These are phyloP conservation scores for Colletotrichum coccodes DNA, from an alignment of 2,329 filamentous ascomycete genomes.

Conservation along the genomic window DNA sequence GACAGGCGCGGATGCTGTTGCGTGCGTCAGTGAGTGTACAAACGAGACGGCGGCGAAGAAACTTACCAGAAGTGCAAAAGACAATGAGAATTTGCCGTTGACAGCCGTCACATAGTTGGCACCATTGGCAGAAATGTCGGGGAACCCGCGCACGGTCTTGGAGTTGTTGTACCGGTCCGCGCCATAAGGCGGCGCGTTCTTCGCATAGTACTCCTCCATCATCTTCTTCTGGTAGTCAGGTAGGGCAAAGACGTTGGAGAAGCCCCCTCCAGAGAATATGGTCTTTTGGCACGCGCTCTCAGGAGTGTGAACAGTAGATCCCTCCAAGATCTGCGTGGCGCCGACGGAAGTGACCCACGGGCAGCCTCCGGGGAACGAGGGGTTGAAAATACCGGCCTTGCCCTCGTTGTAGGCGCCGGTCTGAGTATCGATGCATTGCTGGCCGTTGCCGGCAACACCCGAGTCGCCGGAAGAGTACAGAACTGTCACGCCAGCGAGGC, in stretches of 20 bases:
- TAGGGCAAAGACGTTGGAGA: slow-evolving; percentile 58
- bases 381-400: slow-evolving; percentile 51
- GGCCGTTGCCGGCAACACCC: slow-evolving; percentile 53
- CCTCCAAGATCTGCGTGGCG: slow-evolving; percentile 56
- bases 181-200: slow-evolving; percentile 52
- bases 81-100: slow-evolving; percentile 51
- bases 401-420: slow-evolving; percentile 45
- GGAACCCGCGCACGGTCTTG: slow-evolving; percentile 54
- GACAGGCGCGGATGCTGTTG: slow-evolving; percentile 43
- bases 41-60: no score
- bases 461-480: slow-evolving; percentile 62
- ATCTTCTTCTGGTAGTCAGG: slow-evolving; percentile 57
- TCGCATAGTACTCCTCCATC: slow-evolving; percentile 50
- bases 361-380: slow-evolving; percentile 56
- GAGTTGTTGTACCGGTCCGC: slow-evolving; percentile 56
- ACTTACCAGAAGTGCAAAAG: slow-evolving; percentile 56
- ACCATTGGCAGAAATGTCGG: slow-evolving; percentile 58
- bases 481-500: slow-evolving; percentile 60
- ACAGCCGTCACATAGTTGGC: slow-evolving; percentile 55
- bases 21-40: neutral
- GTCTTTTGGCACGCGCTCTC: slow-evolving; percentile 57
- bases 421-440: slow-evolving; percentile 45
- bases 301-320: slow-evolving; percentile 48
- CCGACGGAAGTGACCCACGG: slow-evolving; percentile 63
- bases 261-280: slow-evolving; percentile 60